These are phyloP conservation scores for Rosellinia necatrix DNA, from an alignment of 2,329 filamentous ascomycete genomes.

Conservation along the genomic window DNA sequence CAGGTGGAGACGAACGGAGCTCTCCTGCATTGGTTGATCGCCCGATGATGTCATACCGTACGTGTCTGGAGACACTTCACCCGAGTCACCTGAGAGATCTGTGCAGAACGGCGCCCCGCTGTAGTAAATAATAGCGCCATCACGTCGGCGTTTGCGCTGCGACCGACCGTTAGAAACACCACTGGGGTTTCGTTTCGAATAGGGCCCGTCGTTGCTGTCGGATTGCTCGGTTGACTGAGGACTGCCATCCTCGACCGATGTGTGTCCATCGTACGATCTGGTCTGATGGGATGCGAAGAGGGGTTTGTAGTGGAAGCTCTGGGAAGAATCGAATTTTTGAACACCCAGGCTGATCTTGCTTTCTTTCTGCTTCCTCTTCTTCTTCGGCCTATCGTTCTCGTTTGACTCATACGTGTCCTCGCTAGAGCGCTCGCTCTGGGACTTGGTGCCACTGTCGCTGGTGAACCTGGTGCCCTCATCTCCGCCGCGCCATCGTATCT, in stretches of 20 bases:
- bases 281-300: constrained; percentile 57
- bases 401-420: constrained; percentile 54
- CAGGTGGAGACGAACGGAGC: constrained; percentile 32
- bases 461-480: constrained; percentile 66
- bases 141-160: constrained; percentile 58
- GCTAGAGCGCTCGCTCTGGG: constrained; percentile 52
- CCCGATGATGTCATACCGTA: constrained; percentile 52
- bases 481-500: constrained; percentile 79
- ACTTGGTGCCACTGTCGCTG: constrained; percentile 62
- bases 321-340: constrained; percentile 44
- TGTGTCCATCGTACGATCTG: constrained; percentile 51
- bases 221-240: constrained; percentile 52
- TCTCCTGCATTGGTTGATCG: constrained; percentile 32
- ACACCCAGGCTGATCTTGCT: constrained; percentile 48
- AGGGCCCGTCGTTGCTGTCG: constrained; percentile 53
- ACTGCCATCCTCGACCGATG: constrained; percentile 52
- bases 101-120: constrained; percentile 79
- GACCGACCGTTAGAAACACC: constrained; percentile 45
- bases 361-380: constrained; percentile 48
- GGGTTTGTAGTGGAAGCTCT: constrained; percentile 67
- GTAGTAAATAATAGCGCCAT: constrained; percentile 84
- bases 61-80: constrained; percentile 52
- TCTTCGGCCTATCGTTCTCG: constrained; percentile 50
- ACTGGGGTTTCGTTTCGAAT: constrained; percentile 53
- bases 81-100: constrained; percentile 72